These are phyloP conservation scores for Wallemia hederae DNA, from an alignment of 1,284 basidiomycete species.

Conservation along the genomic window DNA sequence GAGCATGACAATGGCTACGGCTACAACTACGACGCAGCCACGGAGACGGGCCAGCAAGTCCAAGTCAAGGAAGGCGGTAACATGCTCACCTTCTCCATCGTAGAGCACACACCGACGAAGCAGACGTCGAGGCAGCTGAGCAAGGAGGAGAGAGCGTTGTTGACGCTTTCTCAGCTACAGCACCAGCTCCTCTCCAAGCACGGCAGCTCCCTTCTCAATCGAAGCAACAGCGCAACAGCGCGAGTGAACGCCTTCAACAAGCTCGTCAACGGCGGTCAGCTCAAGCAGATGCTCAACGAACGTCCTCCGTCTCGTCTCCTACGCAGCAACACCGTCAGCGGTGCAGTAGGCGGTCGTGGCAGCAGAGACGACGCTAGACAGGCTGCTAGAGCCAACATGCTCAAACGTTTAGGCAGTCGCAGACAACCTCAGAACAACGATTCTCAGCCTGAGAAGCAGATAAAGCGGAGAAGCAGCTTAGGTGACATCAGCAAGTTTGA, in stretches of 20 bases:
- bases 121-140: background rate
- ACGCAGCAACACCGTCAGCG: background rate
- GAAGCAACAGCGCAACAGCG: background rate
- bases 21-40: too few relatives aligned
- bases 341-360: background rate
- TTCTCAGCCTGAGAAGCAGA: background rate
- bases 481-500: background rate
- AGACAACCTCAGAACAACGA: background rate
- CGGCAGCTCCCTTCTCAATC: background rate
- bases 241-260: background rate
- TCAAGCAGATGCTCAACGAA: background rate
- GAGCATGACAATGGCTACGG: background rate
- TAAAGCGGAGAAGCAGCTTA: background rate
- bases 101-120: background rate
- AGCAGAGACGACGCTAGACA: background rate
- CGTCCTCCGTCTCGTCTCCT: background rate
- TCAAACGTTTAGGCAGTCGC: background rate
- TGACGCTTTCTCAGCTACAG: background rate
- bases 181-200: background rate
- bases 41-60: background rate
- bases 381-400: background rate
- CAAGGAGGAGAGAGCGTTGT: background rate
- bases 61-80: background rate
- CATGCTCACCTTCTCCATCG: background rate
- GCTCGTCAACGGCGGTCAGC: background rate